Percentiles rank a stretch among this genome's conserved stretches.
Evolutionary conservation across 805 yeast genomes (phyloP).

Genomic region (Pichia kluyveri): DNA sequence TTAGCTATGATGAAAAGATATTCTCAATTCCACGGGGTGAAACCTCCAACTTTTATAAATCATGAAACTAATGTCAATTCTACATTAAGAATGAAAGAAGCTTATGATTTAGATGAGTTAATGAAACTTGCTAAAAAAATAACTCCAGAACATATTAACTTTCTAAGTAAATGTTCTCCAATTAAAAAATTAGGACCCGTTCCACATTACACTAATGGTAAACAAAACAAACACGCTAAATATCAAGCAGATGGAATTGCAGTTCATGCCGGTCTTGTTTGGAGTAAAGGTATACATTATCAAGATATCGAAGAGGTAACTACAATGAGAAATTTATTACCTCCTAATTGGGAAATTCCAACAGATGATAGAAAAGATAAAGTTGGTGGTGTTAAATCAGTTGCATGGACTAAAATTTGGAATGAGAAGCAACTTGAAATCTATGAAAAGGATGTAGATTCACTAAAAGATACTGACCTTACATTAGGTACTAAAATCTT

Average conservation of each 20-base stretch:
- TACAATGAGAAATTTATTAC: conserved; percentile 60
- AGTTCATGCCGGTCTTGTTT: conserved; percentile 76
- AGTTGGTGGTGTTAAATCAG: conserved; percentile 21
- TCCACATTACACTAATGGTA: conserved; percentile 31
- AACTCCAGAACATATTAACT: conserved; percentile 51
- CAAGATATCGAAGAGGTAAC: conserved; percentile 58
- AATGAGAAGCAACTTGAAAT: conserved; percentile 14
- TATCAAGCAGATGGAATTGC: conserved; percentile 40
- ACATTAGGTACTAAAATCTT: conserved; percentile 37
- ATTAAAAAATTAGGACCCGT: conserved; percentile 55
- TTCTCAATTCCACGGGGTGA: conserved; percentile 46
- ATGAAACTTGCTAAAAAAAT: conserved; percentile 43
- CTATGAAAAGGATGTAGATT: conserved; percentile 5
- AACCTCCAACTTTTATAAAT: conserved; percentile 14
- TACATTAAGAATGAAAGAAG: conserved; percentile 11
- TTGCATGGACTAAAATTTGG: conserved; percentile 28
- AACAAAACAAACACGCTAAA: conserved; percentile 15
- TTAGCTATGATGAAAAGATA: conserved; percentile 58
- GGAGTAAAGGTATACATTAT: conserved; percentile 45
- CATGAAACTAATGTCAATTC: conserved; percentile 7
- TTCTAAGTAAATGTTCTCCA: conserved; percentile 53
- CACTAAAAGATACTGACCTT: conserved; percentile 6
- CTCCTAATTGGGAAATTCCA: conserved; percentile 51
- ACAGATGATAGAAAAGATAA: conserved; percentile 34
- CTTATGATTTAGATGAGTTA: conserved; percentile 28